Evolutionary conservation across 441 rosid species (phyloP).

Genomic region (Geranium incanum): DNA sequence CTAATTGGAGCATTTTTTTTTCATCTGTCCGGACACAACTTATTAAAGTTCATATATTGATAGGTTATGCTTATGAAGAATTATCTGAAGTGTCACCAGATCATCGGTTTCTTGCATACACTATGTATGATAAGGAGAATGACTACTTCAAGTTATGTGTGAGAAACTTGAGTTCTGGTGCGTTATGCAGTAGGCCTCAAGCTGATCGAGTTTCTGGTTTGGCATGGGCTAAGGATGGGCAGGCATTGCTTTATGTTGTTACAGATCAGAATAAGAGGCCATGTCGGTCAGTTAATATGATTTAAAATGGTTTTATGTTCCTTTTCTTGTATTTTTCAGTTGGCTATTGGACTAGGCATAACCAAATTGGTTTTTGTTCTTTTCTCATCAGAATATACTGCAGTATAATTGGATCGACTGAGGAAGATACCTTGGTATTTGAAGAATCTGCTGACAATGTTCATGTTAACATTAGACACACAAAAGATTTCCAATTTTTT

Average conservation of each 20-base stretch:
- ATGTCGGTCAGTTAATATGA: conserved; percentile 34
- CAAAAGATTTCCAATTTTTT: conserved; percentile 79
- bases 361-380: conserved; percentile 9
- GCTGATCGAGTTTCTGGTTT: conserved; percentile 74
- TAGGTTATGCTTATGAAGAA: conserved; percentile 90
- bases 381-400: conserved; percentile 54
- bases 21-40: neutral
- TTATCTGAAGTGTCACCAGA: conserved; percentile 86
- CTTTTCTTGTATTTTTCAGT: neutral
- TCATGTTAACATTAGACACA: conserved; percentile 58
- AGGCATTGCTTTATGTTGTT: conserved; percentile 76
- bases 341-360: neutral
- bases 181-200: conserved; percentile 84
- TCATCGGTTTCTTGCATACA: conserved; percentile 84
- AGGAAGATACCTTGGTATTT: conserved; percentile 73
- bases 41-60: conserved; percentile 18
- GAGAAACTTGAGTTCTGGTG: conserved; percentile 83
- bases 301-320: conserved; percentile 11
- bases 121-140: conserved; percentile 91
- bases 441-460: conserved; percentile 68
- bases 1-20: neutral
- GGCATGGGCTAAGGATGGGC: conserved; percentile 88
- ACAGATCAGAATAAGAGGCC: conserved; percentile 84
- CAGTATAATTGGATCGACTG: conserved; percentile 85
- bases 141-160: conserved; percentile 72